These are phyloP conservation scores for Colletotrichum acutatum DNA, from an alignment of 2,329 filamentous ascomycete genomes.

Conservation along the genomic window DNA sequence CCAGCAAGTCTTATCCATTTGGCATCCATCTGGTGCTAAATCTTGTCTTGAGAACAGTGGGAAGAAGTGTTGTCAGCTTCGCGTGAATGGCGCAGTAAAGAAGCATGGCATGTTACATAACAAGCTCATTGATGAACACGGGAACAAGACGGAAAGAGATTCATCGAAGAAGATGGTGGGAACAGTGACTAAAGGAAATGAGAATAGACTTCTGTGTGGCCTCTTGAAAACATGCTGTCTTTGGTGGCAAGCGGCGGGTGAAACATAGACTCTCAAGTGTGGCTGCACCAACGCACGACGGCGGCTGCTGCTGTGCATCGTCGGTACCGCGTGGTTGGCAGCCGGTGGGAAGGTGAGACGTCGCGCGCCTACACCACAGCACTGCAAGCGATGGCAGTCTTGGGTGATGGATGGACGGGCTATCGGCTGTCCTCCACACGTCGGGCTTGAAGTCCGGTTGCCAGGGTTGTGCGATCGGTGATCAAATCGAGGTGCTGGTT, in stretches of 20 bases:
- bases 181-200: neutral
- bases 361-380: neutral
- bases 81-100: neutral
- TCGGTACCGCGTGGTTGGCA: conserved; percentile 18
- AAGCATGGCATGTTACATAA: neutral
- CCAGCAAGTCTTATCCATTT: too few relatives aligned
- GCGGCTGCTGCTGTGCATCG: conserved; percentile 12
- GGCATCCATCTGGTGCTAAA: too few relatives aligned
- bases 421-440: conserved; percentile 16
- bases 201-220: neutral
- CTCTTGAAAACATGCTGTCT: neutral
- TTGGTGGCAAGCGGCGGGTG: neutral
- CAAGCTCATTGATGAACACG: neutral
- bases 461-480: conserved; percentile 31
- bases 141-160: neutral
- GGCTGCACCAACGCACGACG: conserved; percentile 28
- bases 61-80: neutral
- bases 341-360: conserved; percentile 14
- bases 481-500: conserved; percentile 20
- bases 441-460: conserved; percentile 19
- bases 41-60: neutral
- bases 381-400: too few relatives aligned
- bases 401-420: neutral
- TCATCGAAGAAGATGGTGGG: neutral
- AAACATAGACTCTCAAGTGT: conserved; percentile 25